Conservation (phyloP, 495 filamentous ascomycete genomes). For the Podospora didyma region DNA sequence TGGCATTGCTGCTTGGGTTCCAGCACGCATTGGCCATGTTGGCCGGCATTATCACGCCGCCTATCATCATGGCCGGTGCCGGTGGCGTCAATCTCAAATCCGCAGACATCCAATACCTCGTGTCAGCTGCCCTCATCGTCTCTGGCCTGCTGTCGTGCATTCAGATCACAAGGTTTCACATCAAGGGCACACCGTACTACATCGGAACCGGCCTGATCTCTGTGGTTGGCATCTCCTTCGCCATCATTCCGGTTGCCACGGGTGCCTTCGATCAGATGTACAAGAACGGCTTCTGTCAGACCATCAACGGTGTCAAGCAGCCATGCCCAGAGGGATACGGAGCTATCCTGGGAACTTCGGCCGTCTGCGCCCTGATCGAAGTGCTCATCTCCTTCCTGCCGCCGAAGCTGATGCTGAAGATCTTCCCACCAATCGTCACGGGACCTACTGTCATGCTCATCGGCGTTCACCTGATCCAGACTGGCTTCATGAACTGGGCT, state of each 20-base stretch:
- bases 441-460: constrained; percentile 74
- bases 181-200: constrained; percentile 74
- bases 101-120: constrained; percentile 69
- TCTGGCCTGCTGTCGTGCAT: constrained; percentile 74
- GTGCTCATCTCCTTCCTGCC: constrained; percentile 72
- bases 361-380: constrained; percentile 67
- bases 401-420: constrained; percentile 61
- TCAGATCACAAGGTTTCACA: constrained; percentile 82
- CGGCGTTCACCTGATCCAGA: constrained; percentile 66
- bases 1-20: constrained; percentile 58
- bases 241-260: constrained; percentile 78
- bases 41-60: constrained; percentile 65
- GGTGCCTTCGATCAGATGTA: constrained; percentile 86
- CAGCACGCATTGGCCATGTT: constrained; percentile 51
- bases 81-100: constrained; percentile 61
- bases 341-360: constrained; percentile 72
- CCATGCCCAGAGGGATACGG: constrained; percentile 86
- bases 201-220: constrained; percentile 86
- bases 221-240: constrained; percentile 85
- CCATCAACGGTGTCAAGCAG: constrained; percentile 54
- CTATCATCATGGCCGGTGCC: constrained; percentile 67
- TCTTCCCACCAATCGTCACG: constrained; percentile 89
- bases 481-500: constrained; percentile 80
- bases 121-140: constrained; percentile 85
- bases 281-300: constrained; percentile 69